Conservation (phyloP, 2,329 filamentous ascomycete genomes). For the Endoconidiophora polonica region DNA sequence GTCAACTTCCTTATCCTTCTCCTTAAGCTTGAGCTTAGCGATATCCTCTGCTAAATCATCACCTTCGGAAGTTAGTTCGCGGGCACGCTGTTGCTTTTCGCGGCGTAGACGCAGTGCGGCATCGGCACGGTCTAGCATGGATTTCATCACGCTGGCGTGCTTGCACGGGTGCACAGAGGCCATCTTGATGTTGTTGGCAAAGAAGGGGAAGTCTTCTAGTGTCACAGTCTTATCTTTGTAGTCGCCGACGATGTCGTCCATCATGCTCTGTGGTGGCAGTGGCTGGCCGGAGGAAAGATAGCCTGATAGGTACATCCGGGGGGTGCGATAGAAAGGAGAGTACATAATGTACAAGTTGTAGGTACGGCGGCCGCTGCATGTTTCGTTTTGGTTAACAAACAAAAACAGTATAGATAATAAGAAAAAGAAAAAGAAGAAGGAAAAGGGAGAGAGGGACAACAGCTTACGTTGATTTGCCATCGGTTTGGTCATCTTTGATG, state of each 20-base stretch:
- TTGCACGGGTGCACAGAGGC: conserved; percentile 94
- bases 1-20: conserved; percentile 32
- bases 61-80: conserved; percentile 40
- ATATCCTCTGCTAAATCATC: conserved; percentile 73
- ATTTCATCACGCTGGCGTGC: conserved; percentile 96
- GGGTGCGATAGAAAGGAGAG: conserved; percentile 89
- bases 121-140: conserved; percentile 84
- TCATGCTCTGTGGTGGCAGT: conserved; percentile 70
- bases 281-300: conserved; percentile 68
- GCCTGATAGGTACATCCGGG: conserved; percentile 84
- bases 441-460: neutral
- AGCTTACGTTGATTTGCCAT: conserved; percentile 7
- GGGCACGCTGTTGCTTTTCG: conserved; percentile 38
- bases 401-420: neutral
- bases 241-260: conserved; percentile 91
- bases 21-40: conserved; percentile 41
- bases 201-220: conserved; percentile 92
- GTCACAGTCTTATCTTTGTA: conserved; percentile 99
- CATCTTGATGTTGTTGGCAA: conserved; percentile 83
- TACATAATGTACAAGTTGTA: conserved; percentile 99
- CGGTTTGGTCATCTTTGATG: conserved; percentile 46
- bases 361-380: conserved; percentile 60
- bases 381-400: conserved; percentile 10
- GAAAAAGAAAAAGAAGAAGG: neutral
- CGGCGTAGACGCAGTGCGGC: conserved; percentile 77